Evolutionary conservation across 495 filamentous ascomycete species (phyloP).

Genomic region (Talaromyces liani): DNA sequence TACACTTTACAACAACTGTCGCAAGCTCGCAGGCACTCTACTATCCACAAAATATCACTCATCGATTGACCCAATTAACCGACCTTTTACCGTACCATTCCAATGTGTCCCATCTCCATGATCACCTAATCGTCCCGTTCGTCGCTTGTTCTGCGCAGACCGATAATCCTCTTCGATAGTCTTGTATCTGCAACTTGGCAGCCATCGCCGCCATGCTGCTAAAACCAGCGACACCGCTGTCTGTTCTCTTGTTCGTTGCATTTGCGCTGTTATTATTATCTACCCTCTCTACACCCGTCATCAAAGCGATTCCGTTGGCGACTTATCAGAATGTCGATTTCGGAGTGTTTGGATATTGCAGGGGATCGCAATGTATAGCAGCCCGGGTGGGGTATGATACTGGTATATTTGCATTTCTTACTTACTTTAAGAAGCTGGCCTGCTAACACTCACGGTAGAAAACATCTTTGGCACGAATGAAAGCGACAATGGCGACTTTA

Average conservation of each 20-base stretch:
- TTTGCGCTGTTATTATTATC: constrained; percentile 81
- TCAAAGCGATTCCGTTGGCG: constrained; percentile 76
- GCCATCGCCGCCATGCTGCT: constrained; percentile 43
- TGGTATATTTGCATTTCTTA: constrained; percentile 38
- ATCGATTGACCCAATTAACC: background rate
- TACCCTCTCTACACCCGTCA: constrained; percentile 88
- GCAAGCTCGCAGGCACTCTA: background rate
- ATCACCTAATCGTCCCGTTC: background rate
- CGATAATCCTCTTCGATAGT: background rate
- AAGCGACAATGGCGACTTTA: constrained; percentile 50
- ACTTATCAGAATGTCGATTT: constrained; percentile 70
- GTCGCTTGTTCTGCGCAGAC: background rate
- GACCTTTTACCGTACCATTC: background rate
- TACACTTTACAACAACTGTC: background rate
- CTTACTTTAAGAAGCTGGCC: background rate
- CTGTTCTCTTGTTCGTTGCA: constrained; percentile 74
- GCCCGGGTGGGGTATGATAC: constrained; percentile 80
- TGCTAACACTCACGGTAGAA: constrained; percentile 16
- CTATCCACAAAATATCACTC: background rate
- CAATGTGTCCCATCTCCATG: constrained; percentile 4
- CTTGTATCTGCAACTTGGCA: background rate
- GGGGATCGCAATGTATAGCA: constrained; percentile 53
- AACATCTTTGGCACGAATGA: constrained; percentile 35
- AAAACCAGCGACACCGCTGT: constrained; percentile 88
- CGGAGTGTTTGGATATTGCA: constrained; percentile 91